Percentiles rank a stretch among this genome's conserved stretches.
These are phyloP conservation scores for Mucor ambiguus DNA, from an alignment of 371 early-diverging fungal genomes.

Conservation along the genomic window DNA sequence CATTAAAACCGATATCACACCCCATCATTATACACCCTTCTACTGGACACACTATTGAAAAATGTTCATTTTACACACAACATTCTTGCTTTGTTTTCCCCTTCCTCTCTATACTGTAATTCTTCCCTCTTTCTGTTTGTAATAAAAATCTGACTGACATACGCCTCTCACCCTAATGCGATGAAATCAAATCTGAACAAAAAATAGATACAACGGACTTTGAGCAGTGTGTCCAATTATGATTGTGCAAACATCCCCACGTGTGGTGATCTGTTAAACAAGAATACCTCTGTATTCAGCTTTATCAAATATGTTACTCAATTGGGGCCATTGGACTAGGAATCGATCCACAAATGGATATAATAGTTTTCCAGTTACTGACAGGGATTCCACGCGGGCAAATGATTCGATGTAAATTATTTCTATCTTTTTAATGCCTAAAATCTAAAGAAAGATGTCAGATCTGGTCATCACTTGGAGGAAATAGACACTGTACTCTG, in stretches of 20 bases:
- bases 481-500: constrained; percentile 43
- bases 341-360: constrained; percentile 84
- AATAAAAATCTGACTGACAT: neutral
- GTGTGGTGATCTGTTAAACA: constrained; percentile 52
- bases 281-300: constrained; percentile 76
- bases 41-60: neutral
- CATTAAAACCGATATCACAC: constrained; percentile 15
- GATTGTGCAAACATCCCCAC: constrained; percentile 8
- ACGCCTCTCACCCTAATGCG: neutral
- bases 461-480: neutral
- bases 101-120: neutral
- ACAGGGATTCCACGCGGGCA: constrained; percentile 84
- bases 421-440: constrained; percentile 60
- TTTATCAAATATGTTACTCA: constrained; percentile 56
- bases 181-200: neutral
- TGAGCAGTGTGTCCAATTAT: constrained; percentile 12
- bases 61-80: neutral
- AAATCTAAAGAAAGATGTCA: constrained; percentile 35
- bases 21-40: neutral
- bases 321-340: constrained; percentile 89
- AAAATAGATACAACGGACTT: neutral
- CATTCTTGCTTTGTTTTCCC: neutral
- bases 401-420: constrained; percentile 90
- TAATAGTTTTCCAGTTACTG: constrained; percentile 83
- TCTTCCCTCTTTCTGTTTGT: neutral